Conservation (phyloP, 176 grass and related monocot species). For the Aegilops bicornis region DNA sequence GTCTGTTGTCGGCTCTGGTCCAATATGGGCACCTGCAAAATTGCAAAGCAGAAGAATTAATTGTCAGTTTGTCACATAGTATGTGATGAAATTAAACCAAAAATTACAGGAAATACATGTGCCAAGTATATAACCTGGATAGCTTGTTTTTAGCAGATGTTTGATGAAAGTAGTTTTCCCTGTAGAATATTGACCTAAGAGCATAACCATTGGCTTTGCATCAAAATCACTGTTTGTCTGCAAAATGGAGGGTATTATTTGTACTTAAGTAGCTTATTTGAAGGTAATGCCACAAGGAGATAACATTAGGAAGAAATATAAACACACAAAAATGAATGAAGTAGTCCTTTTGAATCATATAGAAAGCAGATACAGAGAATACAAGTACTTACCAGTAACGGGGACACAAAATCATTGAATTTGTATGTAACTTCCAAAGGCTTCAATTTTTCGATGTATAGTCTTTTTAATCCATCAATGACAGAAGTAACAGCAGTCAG, state of each 20-base stretch:
- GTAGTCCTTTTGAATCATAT: neutral
- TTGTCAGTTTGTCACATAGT: slow-evolving; percentile 2
- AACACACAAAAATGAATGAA: neutral
- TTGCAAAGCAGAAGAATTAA: slow-evolving; percentile 45
- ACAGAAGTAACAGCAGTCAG: slow-evolving; percentile 94
- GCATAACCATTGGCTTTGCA: slow-evolving; percentile 99
- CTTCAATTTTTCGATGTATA: slow-evolving; percentile 94
- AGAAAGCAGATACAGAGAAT: slow-evolving; percentile 12
- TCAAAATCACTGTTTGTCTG: slow-evolving; percentile 99
- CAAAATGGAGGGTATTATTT: slow-evolving; percentile 24
- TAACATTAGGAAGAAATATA: neutral
- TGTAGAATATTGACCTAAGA: slow-evolving; percentile 98
- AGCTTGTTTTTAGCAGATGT: slow-evolving; percentile 79
- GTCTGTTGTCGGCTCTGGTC: slow-evolving; percentile 97
- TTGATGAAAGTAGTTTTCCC: slow-evolving; percentile 99
- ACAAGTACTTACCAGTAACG: slow-evolving; percentile 64
- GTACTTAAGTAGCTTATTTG: neutral
- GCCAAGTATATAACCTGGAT: slow-evolving; percentile 68
- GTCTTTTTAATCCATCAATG: slow-evolving; percentile 85
- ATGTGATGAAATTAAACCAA: neutral
- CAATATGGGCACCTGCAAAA: slow-evolving; percentile 92
- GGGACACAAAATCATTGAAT: slow-evolving; percentile 95
- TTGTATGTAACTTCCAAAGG: slow-evolving; percentile 96
- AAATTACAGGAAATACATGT: slow-evolving; percentile 14
- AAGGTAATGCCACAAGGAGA: slow-evolving; percentile 16